These are phyloP conservation scores for Hura crepitans DNA, from an alignment of 441 rosid genomes.

Conservation along the genomic window DNA sequence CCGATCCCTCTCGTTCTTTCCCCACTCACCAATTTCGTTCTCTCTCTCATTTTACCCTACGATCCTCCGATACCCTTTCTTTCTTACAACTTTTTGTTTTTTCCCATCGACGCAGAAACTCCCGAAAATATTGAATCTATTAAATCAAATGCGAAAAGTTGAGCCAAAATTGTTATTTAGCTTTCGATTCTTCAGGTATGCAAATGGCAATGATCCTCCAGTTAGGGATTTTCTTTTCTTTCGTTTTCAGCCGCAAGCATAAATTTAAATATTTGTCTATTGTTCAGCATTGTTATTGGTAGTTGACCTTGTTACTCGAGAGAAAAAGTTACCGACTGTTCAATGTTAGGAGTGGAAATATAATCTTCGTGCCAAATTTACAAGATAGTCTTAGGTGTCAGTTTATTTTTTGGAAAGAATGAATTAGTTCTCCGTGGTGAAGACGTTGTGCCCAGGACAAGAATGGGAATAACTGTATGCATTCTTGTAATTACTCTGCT, in stretches of 20 bases:
- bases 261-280: not conserved
- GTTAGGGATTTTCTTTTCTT: not conserved
- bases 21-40: not conserved
- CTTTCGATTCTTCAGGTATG: slow-evolving; percentile 19
- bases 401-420: not conserved
- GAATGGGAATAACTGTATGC: too few relatives aligned
- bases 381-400: not conserved
- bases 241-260: not conserved
- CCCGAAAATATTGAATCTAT: not conserved
- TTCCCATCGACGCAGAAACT: not conserved
- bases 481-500: too few relatives aligned
- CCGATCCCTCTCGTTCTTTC: slow-evolving; percentile 11
- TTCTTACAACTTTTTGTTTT: not conserved
- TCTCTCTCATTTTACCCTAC: not conserved
- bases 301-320: not conserved
- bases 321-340: not conserved
- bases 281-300: slow-evolving; percentile 7
- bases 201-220: not conserved
- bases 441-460: not conserved
- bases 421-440: not conserved
- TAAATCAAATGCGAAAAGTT: not conserved
- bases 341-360: not conserved
- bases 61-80: not conserved
- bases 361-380: not conserved
- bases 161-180: not conserved